Evolutionary conservation across 768 basidiomycete species (phyloP), one percentile per base, ranked within the genome.

Genomic region (Termitomyces sp.): DNA sequence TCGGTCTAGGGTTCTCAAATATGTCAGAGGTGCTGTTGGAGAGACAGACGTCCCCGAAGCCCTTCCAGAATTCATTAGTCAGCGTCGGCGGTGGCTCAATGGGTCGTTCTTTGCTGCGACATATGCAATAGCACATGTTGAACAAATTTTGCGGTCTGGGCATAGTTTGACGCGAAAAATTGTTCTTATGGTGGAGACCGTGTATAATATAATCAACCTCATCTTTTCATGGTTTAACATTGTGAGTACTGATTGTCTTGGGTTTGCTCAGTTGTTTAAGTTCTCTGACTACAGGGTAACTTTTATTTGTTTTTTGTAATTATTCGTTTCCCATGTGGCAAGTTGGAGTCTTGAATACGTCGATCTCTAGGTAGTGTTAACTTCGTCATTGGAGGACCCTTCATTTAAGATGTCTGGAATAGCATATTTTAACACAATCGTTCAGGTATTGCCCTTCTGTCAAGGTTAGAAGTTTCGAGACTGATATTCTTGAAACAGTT

Each of bases 21-120:
- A 97, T 66, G 94, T 98, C 65, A 92, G 92, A 68, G 89, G 91
- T 28, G 94, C 95, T 3, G 84, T 91, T 50, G 95, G 87, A 17
- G 91, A 94, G 68, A 96, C 94, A 0, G 94, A 98, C 69, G 95
- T 98, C 5, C 95, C 95, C 2, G 95, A 96, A 64, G 81, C 84
- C 1, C 81, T 97, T 15, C 86, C 94, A 3, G 96, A 98, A 70
- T 98, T 97, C 68, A 98, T 97, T 67, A 81, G 82, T 57, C 96
- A 98, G 65, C 85, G 94, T 6, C 81, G 94, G 50, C 84, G 94
- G 62, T 95, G 87, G 89, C 77, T 91, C 4, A 91, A 91, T 60
- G 95, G 96, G 1, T 95, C 92, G 1, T 93, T 98, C 74, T 98
- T 98, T 64, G 95, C 94, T 7, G 88, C 91, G 5, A 87, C 92